Evolutionary conservation across 169 alveolate species (phyloP).

Genomic region (Cryptosporidium muris): DNA sequence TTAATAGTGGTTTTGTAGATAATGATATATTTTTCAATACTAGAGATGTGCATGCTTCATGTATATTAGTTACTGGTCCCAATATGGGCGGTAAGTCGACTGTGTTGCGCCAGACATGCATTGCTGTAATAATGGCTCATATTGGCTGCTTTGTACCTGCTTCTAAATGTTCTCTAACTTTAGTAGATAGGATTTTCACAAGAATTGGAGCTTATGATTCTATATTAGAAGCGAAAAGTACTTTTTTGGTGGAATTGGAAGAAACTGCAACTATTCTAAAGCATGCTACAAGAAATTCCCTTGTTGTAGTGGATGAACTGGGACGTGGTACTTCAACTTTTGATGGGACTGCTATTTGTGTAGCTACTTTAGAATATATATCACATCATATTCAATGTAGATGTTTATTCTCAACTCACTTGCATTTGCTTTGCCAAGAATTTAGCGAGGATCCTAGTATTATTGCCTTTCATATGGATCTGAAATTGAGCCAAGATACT

Average conservation of each 20-base stretch:
- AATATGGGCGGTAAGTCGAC: slow-evolving; percentile 99
- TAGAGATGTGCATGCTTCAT: slow-evolving; percentile 69
- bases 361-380: slow-evolving; percentile 89
- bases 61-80: slow-evolving; percentile 97
- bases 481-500: slow-evolving; percentile 75
- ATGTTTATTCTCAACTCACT: slow-evolving; percentile 96
- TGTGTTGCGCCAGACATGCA: slow-evolving; percentile 93
- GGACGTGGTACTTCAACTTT: slow-evolving; percentile 99
- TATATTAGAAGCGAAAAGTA: slow-evolving; percentile 96
- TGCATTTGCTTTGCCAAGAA: slow-evolving; percentile 87
- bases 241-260: slow-evolving; percentile 98
- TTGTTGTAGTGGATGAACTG: slow-evolving; percentile 96
- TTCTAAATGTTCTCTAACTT: slow-evolving; percentile 82
- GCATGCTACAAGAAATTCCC: slow-evolving; percentile 86
- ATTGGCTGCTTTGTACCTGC: slow-evolving; percentile 98
- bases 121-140: slow-evolving; percentile 96
- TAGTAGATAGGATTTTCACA: slow-evolving; percentile 97
- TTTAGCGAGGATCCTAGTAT: slow-evolving; percentile 73
- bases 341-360: slow-evolving; percentile 99
- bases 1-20: slow-evolving; percentile 81
- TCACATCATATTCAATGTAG: slow-evolving; percentile 82
- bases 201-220: slow-evolving; percentile 98
- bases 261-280: slow-evolving; percentile 89
- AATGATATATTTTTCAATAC: slow-evolving; percentile 78
- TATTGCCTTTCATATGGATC: slow-evolving; percentile 72